A percentile compares a stretch with the other conserved stretches of the same genome.
Conservation (phyloP, 192 early-diverging fungal species). For the Lobosporangium transversale region DNA sequence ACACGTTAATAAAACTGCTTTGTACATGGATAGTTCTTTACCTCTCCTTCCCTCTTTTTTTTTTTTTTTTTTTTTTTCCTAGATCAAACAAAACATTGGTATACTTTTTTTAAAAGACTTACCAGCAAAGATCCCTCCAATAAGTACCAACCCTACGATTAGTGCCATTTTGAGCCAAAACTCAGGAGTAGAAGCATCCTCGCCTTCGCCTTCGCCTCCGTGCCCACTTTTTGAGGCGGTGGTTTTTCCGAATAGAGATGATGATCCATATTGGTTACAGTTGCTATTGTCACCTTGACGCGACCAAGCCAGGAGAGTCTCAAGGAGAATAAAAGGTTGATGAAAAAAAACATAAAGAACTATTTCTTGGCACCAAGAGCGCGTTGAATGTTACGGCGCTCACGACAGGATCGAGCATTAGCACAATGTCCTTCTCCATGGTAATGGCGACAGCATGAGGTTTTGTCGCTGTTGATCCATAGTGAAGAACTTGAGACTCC, state of each 20-base stretch:
- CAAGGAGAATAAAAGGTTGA: slow-evolving; percentile 30
- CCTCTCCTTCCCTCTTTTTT: background rate
- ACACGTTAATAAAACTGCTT: slow-evolving; percentile 7
- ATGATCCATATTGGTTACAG: background rate
- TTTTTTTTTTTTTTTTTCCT: background rate
- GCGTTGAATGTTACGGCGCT: slow-evolving; percentile 13
- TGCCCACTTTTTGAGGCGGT: background rate
- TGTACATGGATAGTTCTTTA: too few species aligned
- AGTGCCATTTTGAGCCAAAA: slow-evolving; percentile 58
- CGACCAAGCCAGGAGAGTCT: slow-evolving; percentile 28
- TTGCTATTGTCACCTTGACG: background rate
- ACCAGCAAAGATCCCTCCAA: slow-evolving; percentile 86
- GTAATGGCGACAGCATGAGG: slow-evolving; percentile 12
- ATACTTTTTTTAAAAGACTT: slow-evolving; percentile 12
- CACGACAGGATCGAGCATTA: slow-evolving; percentile 9
- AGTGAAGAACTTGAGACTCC: too few species aligned
- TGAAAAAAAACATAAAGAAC: slow-evolving; percentile 39
- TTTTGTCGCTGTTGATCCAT: background rate
- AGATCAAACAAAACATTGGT: background rate
- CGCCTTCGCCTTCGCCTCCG: slow-evolving; percentile 18
- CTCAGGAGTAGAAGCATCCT: slow-evolving; percentile 34
- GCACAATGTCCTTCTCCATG: slow-evolving; percentile 30
- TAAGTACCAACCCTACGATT: slow-evolving; percentile 73
- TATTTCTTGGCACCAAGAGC: slow-evolving; percentile 34
- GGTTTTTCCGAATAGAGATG: background rate